Base-by-base conservation (phyloP, 257 asterid species). In the Solanum neorickii region DNA sequence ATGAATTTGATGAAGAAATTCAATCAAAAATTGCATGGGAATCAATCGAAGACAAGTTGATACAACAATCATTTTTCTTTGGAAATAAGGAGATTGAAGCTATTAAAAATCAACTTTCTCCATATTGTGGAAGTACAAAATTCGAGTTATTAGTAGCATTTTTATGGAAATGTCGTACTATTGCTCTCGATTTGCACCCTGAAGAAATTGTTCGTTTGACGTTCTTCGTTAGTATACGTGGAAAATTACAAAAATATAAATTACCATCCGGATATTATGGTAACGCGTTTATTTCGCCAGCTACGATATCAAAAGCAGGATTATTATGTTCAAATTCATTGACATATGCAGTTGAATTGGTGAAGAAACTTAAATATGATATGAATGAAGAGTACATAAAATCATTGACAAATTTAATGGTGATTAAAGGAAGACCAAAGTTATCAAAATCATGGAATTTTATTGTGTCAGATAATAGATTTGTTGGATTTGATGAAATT, bases 141-240 rank as follows among this genome's bases (percentile, higher is more conserved):
- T 89, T 87, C 1, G 86, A 87, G 14, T 47, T 89, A 1, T 41
- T 87, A 41, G n/a, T 15, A 3, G 88, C 82, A 0, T 52, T 85
- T 49, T 42, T 87, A 49, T 89, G 89, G 83, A 87, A 84, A 73
- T 86, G 83, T 65, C 87, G 84, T 14, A 89, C 89, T 0, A 74
- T 49, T 49, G 60, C 60, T 49, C 60, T 49, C 2, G 60, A 49
- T 15, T 15, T 49, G 60, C 23, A 6, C 21, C 60, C 9, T 1
- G 3, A 16, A 49, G 60, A 49, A 37, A 37, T 37, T 49, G 60
- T 49, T 49, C 9, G 9, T 49, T 49, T 49, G 21, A 15, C 60
- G 16, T 2, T 5, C 21, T 1, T 1, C 2, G 21, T 49, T 5
- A 49, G 21, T 15, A 20, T 49, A 49, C 21, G 9, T 20, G 16